Conservation (phyloP, 495 filamentous ascomycete species). For the Astrothelium macrocarpum region DNA sequence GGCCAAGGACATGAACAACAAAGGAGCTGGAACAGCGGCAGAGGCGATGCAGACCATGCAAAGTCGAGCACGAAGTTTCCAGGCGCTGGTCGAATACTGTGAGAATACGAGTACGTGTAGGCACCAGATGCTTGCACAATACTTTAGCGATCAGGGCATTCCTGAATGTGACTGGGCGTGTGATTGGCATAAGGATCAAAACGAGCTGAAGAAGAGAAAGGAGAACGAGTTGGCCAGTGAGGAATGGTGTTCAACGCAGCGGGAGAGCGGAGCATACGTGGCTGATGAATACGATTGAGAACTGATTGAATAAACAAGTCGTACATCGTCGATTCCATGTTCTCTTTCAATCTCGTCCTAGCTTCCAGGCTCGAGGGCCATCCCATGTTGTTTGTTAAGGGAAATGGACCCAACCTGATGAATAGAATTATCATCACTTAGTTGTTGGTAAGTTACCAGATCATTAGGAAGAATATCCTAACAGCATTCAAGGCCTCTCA, state of each 20-base stretch:
- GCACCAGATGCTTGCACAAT: conserved; percentile 65
- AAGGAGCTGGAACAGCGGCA: conserved; percentile 24
- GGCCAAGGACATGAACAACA: conserved; percentile 18
- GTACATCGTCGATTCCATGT: background rate
- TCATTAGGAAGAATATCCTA: no score
- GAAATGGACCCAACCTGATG: no score
- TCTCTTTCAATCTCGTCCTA: background rate
- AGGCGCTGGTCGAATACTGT: conserved; percentile 63
- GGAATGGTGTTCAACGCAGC: conserved; percentile 65
- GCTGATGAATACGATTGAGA: conserved; percentile 24
- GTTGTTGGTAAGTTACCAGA: no score
- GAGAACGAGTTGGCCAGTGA: conserved; percentile 53
- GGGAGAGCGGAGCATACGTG: conserved; percentile 43
- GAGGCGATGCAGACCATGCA: conserved; percentile 28
- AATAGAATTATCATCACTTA: no score
- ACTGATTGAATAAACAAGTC: background rate
- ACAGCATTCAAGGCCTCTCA: no score
- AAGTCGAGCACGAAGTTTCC: conserved; percentile 27
- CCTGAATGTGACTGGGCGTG: conserved; percentile 74
- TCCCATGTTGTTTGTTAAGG: no score
- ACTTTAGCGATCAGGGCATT: conserved; percentile 60
- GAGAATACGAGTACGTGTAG: conserved; percentile 64
- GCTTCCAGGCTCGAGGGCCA: no score
- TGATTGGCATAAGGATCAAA: conserved; percentile 75
- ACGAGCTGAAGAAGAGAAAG: conserved; percentile 54